Evolutionary conservation across 2,329 filamentous ascomycete species (phyloP).

Genomic region (Penicillium sp.): DNA sequence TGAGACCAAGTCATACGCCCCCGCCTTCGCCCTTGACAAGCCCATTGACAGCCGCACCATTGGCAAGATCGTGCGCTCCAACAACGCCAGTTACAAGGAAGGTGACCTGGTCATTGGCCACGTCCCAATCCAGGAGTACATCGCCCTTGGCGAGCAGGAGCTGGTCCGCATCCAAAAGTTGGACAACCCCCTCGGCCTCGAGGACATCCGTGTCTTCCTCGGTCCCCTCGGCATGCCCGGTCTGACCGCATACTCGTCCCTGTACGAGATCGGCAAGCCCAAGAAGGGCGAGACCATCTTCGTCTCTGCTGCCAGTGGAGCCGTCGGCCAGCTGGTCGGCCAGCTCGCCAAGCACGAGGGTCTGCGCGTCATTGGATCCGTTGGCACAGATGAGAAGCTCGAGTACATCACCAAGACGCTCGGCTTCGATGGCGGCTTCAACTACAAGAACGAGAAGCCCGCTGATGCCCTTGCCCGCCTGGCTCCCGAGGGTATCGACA

Average conservation of each 20-base stretch:
- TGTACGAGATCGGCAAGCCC: conserved; percentile 72
- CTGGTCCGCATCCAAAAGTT: conserved; percentile 53
- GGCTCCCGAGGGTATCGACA: conserved; percentile 74
- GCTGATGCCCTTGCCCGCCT: conserved; percentile 65
- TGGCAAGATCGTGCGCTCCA: conserved; percentile 68
- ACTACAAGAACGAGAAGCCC: conserved; percentile 81
- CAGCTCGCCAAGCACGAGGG: conserved; percentile 81
- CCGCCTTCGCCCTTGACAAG: conserved; percentile 59
- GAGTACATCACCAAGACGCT: conserved; percentile 69
- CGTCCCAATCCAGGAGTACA: conserved; percentile 68
- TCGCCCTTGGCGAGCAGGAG: conserved; percentile 51
- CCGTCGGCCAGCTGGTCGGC: conserved; percentile 78
- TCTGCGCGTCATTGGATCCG: conserved; percentile 73
- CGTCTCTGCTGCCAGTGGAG: conserved; percentile 74
- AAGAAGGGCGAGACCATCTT: conserved; percentile 80
- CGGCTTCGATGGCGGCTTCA: conserved; percentile 71
- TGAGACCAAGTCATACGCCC: conserved; percentile 63
- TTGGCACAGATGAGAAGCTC: conserved; percentile 76
- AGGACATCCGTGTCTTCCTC: conserved; percentile 59
- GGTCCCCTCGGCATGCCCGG: conserved; percentile 77
- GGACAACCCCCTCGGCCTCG: conserved; percentile 60
- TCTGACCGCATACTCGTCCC: conserved; percentile 69
- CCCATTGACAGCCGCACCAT: conserved; percentile 65
- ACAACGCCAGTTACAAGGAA: conserved; percentile 58
- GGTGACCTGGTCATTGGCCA: conserved; percentile 64